A percentile compares a stretch with the other conserved stretches of the same genome.
phyloP scores from a whole-genome alignment of 306 rosid species.

The Lathyrus tuberosus region DNA sequence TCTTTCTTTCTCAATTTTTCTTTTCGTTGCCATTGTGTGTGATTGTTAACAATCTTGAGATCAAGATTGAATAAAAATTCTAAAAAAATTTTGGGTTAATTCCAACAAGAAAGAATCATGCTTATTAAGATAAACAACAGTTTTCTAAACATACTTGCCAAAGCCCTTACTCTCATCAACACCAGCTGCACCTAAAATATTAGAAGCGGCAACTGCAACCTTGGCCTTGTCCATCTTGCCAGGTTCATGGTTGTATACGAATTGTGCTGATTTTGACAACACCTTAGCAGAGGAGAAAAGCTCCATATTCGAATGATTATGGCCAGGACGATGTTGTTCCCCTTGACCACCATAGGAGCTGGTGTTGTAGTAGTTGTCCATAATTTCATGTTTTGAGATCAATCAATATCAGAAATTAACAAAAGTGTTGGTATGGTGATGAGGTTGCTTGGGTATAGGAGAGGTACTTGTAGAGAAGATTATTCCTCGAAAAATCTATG shows the following conservation, averaged over 20 bases:
- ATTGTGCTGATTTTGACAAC: constrained; percentile 45
- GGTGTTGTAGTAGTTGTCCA: constrained; percentile 29
- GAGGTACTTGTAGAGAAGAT: background rate
- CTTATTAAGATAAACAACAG: constrained; percentile 42
- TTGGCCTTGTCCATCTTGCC: constrained; percentile 45
- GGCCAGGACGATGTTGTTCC: background rate
- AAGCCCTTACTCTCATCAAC: constrained; percentile 44
- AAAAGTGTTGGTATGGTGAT: background rate
- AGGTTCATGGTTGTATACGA: constrained; percentile 22
- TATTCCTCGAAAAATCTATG: background rate
- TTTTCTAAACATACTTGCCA: constrained; percentile 41
- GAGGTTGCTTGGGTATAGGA: background rate
- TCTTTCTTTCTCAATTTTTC: too few species aligned
- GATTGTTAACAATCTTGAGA: too few species aligned
- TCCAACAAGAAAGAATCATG: too few species aligned
- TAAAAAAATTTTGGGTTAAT: too few species aligned
- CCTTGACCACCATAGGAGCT: background rate
- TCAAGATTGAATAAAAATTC: too few species aligned
- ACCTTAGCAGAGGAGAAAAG: constrained; percentile 52
- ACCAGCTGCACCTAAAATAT: constrained; percentile 42
- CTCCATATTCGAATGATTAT: constrained; percentile 39
- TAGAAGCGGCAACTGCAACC: constrained; percentile 45
- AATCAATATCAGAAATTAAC: background rate
- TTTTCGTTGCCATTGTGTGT: too few species aligned
- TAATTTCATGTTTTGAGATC: background rate